Conservation (phyloP, 225 moss, liverwort and hornwort species). For the Lunularia cruciata region DNA sequence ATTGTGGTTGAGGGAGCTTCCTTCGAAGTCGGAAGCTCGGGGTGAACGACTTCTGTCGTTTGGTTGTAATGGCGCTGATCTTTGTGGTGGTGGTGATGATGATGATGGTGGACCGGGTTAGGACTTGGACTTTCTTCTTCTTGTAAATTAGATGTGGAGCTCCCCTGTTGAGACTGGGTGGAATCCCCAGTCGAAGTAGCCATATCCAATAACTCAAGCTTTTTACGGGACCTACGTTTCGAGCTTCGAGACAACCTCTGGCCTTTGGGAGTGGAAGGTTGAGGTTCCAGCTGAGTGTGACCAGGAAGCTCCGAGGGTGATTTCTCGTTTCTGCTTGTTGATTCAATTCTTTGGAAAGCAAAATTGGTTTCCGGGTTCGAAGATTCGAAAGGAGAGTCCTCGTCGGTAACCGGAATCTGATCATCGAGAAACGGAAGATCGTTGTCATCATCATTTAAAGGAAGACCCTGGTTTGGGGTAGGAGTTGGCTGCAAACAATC, state of each 20-base stretch:
- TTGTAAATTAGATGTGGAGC: too few relatives aligned
- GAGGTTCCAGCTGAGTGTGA: not conserved
- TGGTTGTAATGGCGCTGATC: not conserved
- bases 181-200: too few relatives aligned
- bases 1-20: not conserved
- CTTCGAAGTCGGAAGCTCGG: not conserved
- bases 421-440: not conserved
- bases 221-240: too few relatives aligned
- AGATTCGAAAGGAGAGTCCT: not conserved
- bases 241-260: too few relatives aligned
- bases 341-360: not conserved
- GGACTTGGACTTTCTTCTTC: not conserved
- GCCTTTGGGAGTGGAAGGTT: not conserved
- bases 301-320: not conserved
- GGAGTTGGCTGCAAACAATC: not conserved
- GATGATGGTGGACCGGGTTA: too few relatives aligned
- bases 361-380: too few relatives aligned
- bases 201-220: too few relatives aligned
- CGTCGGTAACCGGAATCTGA: not conserved
- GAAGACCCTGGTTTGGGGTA: not conserved
- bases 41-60: not conserved
- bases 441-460: slow-evolving; percentile 5
- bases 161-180: too few relatives aligned
- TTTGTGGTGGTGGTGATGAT: not conserved
- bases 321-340: not conserved